Conservation (phyloP, 495 filamentous ascomycete genomes). For the Penicillium maclennaniae region DNA sequence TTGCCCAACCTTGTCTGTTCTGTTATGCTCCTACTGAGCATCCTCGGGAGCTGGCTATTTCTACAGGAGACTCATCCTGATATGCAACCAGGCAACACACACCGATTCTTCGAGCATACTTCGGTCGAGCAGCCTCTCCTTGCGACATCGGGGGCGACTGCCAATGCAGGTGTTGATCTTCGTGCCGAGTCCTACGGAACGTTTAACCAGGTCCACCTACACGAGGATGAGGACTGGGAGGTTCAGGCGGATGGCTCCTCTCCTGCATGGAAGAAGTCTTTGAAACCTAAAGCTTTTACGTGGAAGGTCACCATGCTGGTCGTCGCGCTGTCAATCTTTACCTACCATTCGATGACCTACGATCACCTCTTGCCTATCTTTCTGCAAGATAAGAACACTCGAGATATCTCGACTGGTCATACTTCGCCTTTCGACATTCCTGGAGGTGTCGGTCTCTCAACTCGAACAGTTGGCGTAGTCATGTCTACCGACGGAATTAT, state of each 20-base stretch:
- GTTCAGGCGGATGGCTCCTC: slow-evolving; percentile 45
- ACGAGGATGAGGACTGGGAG: slow-evolving; percentile 47
- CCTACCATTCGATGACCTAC: slow-evolving; percentile 84
- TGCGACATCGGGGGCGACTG: slow-evolving; percentile 65
- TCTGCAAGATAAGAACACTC: slow-evolving; percentile 61
- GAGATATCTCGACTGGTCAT: slow-evolving; percentile 18
- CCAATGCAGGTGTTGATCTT: slow-evolving; percentile 65
- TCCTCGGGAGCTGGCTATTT: slow-evolving; percentile 67
- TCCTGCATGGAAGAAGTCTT: slow-evolving; percentile 26
- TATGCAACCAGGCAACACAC: slow-evolving; percentile 58
- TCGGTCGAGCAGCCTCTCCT: slow-evolving; percentile 66
- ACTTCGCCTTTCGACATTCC: slow-evolving; percentile 55
- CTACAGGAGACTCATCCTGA: slow-evolving; percentile 80
- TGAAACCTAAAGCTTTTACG: slow-evolving; percentile 53
- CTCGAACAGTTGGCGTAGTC: slow-evolving; percentile 69
- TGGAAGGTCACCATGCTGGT: slow-evolving; percentile 66
- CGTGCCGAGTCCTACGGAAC: slow-evolving; percentile 75
- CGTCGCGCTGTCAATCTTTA: slow-evolving; percentile 73
- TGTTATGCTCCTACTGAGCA: slow-evolving; percentile 65
- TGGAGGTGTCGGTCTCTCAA: slow-evolving; percentile 70
- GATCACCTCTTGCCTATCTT: slow-evolving; percentile 83
- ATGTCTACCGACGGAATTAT: slow-evolving; percentile 78
- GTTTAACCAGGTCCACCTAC: slow-evolving; percentile 57
- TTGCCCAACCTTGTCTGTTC: slow-evolving; percentile 78
- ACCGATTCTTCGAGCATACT: slow-evolving; percentile 46